Evolutionary conservation across 2,329 filamentous ascomycete species (phyloP), one percentile per base, ranked within the genome.

Genomic region (Ophiocordyceps camponoti-rufipedis): DNA sequence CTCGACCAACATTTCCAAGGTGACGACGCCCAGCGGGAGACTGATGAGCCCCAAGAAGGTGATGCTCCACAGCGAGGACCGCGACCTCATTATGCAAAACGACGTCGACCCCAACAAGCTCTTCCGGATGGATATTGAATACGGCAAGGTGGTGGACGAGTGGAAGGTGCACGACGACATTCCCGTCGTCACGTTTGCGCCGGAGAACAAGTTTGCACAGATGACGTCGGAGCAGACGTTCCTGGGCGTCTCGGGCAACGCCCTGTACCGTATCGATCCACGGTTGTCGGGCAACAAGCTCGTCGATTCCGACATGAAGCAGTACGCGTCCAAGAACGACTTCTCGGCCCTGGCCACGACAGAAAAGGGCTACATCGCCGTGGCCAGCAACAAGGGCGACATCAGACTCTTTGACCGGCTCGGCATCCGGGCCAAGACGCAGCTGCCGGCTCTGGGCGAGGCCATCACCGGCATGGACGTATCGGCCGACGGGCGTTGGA

Each of bases 121-220:
- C 1, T 98, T 88, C 61, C 85, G 85, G 42, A 96, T 98, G 91
- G 91, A 98, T 64, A 72, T 98, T 41, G 89, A 98, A 62, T 93
- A 93, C 54, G 91, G 91, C 53, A 96, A 95, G 66, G 85, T 98
- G 33, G 87, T 96, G 2, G 91, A 98, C 57, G 91, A 98, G 63
- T 98, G 91, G 91, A 94, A 94, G 55, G 75, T 98, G 13, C 89
- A 98, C 58, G 89, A 98, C 50, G 85, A 96, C 58, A 95, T 98
- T 46, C 82, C 85, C 0, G 85, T 96, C 49, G 79, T 85, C 46
- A 91, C 81, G 10, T 96, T 96, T 62, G 85, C 85, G 0, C 91
- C 91, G 0, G 88, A 95, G 62, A 94, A 82, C 74, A 98, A 98
- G 75, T 98, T 95, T 56, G 80, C 91, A 1, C 91, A 98, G 67